These are phyloP conservation scores for Galeopsis tetrahit DNA, from an alignment of 257 asterid genomes.

Conservation along the genomic window DNA sequence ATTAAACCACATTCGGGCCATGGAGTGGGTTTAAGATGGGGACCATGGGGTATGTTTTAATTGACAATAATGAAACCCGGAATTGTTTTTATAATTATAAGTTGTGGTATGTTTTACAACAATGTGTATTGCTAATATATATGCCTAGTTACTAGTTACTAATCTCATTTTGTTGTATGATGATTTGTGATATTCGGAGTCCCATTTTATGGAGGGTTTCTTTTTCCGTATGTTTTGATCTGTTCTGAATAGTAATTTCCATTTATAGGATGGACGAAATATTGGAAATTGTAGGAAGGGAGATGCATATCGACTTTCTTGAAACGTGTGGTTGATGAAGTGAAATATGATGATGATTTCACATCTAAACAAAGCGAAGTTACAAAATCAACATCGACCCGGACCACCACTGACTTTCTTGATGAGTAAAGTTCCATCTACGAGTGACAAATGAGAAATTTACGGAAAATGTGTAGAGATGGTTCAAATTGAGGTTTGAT, in stretches of 20 bases:
- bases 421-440: background rate
- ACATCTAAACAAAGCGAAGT: background rate
- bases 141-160: background rate
- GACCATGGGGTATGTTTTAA: background rate
- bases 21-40: background rate
- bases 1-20: background rate
- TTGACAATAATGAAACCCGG: background rate
- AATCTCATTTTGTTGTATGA: constrained; percentile 1
- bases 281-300: constrained; percentile 61
- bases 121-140: background rate
- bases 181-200: background rate
- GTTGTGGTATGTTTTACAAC: background rate
- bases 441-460: background rate
- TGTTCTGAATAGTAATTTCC: constrained; percentile 1
- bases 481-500: background rate
- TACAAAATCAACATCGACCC: background rate
- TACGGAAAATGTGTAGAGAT: background rate
- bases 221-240: background rate
- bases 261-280: constrained; percentile 65
- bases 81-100: background rate
- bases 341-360: background rate
- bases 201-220: background rate
- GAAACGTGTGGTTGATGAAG: constrained; percentile 35
- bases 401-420: background rate
- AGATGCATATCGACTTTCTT: constrained; percentile 62